Percentiles rank a stretch among this genome's conserved stretches.
phyloP scores from a whole-genome alignment of 1,139 yeast species.

The Nakaseomyces uthaithaninus region DNA sequence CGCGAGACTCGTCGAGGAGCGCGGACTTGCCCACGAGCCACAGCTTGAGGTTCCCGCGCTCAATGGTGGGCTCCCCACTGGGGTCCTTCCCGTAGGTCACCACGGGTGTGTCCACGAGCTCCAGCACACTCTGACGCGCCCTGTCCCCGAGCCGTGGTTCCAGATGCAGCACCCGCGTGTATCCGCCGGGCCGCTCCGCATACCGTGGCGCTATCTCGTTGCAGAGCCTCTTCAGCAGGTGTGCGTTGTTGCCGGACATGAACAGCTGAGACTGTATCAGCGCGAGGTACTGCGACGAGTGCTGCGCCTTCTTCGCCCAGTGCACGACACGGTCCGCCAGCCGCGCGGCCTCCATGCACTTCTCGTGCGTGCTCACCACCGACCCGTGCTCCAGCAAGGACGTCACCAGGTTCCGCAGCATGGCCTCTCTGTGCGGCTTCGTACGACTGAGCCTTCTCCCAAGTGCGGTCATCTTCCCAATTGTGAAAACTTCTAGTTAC shows the following conservation, averaged over 20 bases:
- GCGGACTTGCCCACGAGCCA: slow-evolving; percentile 29
- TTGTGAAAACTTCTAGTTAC: background rate
- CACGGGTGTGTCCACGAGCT: slow-evolving; percentile 66
- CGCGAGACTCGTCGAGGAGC: slow-evolving; percentile 19
- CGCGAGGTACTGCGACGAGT: slow-evolving; percentile 10
- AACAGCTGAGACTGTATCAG: slow-evolving; percentile 26
- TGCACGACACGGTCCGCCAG: slow-evolving; percentile 50
- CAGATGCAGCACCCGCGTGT: slow-evolving; percentile 73
- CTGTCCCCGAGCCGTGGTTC: slow-evolving; percentile 87
- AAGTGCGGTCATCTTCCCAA: slow-evolving; percentile 24
- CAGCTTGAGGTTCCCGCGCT: slow-evolving; percentile 29
- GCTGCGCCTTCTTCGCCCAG: slow-evolving; percentile 35
- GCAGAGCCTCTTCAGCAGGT: slow-evolving; percentile 45
- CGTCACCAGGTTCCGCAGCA: slow-evolving; percentile 54
- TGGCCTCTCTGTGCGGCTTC: slow-evolving; percentile 44
- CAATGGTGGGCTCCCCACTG: slow-evolving; percentile 14
- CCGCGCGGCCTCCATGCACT: slow-evolving; percentile 58
- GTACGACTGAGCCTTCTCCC: slow-evolving; percentile 33
- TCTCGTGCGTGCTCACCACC: slow-evolving; percentile 61
- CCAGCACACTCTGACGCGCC: slow-evolving; percentile 85
- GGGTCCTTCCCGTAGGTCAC: slow-evolving; percentile 11
- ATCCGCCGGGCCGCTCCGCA: slow-evolving; percentile 61
- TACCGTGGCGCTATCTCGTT: slow-evolving; percentile 60
- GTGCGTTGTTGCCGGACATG: slow-evolving; percentile 28
- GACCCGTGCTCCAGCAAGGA: slow-evolving; percentile 62